Base-by-base conservation (phyloP, 768 basidiomycete species). In the Fomitopsis pulvina region DNA sequence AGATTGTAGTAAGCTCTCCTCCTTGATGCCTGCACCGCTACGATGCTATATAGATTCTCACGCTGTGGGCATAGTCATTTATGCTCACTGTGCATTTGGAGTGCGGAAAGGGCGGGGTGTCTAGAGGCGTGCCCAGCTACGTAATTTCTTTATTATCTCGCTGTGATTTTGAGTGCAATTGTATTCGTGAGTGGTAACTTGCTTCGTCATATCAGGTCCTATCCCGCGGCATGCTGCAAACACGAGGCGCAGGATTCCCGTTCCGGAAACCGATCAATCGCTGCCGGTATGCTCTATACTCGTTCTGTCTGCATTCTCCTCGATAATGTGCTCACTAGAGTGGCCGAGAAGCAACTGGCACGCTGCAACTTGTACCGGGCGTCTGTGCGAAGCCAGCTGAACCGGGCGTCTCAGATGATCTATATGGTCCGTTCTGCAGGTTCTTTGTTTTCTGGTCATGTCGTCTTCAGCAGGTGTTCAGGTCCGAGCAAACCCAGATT, bases 401-500 rank as follows among this genome's bases (percentile, higher is more conserved):
- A 10, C 29, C 29, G 28, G 43, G 43, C 43, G 43, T 10, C 28
- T 30, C 5, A 24, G 29, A 27, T 16, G 25, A 28, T 28, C 18
- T 20, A 16, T 28, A 29, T 37, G 47, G 47, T 48, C 47, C 47
- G 47, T 10, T 42, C 7, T 16, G 14, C 14, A 5, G 34, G 14
- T 37, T 37, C 34, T 37, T n/a, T 37, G 34, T 37, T 5, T 18
- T 30, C 41, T n/a, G 42, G 42, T 25, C 42, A 41, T 44, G 42
- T 42, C 27, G n/a, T 28, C 24, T 27, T 26, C n/a, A n/a, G n/a
- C n/a, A n/a, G n/a, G n/a, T n/a, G n/a, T n/a, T 45, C 45, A 44
- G 57, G 49, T 41, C 52, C 58, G 53, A 45, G 49, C 43, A 52
- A 47, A 30, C 44, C 57, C 59, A 48, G 9, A 6, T 22, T 7